Base-by-base conservation (phyloP, 1,284 basidiomycete species). In the Ceraceosorus guamensis region DNA sequence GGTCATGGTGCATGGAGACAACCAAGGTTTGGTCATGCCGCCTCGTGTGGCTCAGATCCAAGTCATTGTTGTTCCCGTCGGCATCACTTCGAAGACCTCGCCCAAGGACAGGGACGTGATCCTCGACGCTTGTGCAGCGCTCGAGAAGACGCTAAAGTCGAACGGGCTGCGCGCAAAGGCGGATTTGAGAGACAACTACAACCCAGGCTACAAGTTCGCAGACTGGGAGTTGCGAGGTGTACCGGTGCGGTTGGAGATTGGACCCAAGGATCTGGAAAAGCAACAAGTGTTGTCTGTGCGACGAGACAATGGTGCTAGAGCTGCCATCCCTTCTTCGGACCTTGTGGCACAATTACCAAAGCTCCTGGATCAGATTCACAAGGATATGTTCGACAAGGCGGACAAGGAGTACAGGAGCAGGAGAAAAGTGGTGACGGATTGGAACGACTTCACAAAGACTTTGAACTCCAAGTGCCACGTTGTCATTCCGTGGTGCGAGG, bases 1-100 rank as follows among this genome's bases (percentile, higher is more conserved):
- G 91, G 92, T 97, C 73, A 99, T 99, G 93, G 85, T 91, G 8
- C 95, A 99, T 77, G 93, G 93, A 52, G 95, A 99, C 78, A 90
- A 99, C 78, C 89, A 96, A 76, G 93, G 93, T 47, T 79, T 99
- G 62, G 92, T 98, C 11, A 84, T 97, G 62, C 95, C 93, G 34
- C 93, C 93, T 54, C 83, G 90, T 31, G 93, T 98, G 24, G 90
- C 93, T n/a, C 84, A 84, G 64, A 79, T 93, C 30, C 93, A 99
- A 79, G 91, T 86, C 51, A 83, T 95, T 49, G 80, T 99, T 65
- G 87, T 99, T 47, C 95, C 95, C 11, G 91, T 89, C 66, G 93
- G 93, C 54, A 85, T 96, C 68, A 62, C 88, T 85, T 69, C 67
- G 59, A 73, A 72, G 66, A 69, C 64, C n/a, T 62, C 65, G 30